A percentile compares a stretch with the other conserved stretches of the same genome.
Conservation (phyloP, 306 rosid species). For the Casuarina cunninghamiana region DNA sequence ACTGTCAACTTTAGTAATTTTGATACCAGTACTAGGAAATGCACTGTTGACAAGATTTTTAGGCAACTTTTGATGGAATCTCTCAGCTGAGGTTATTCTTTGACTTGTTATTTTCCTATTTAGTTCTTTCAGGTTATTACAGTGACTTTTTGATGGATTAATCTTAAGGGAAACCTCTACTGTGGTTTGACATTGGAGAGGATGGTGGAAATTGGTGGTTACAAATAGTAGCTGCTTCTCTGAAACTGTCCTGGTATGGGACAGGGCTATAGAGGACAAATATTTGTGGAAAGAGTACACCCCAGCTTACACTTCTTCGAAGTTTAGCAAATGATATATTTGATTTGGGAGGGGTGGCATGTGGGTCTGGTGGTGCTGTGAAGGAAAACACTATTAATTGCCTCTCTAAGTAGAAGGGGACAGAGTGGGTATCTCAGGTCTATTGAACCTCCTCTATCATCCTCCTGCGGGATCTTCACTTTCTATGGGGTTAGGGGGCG, state of each 20-base stretch:
- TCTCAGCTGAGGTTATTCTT: neutral
- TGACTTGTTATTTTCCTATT: slow-evolving; percentile 12
- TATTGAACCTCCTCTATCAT: no score
- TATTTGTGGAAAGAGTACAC: neutral
- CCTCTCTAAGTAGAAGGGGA: no score
- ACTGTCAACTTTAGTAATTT: neutral
- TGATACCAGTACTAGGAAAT: neutral
- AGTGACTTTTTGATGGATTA: neutral
- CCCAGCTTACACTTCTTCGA: neutral
- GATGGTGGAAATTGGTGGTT: slow-evolving; percentile 1
- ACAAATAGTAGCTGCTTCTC: neutral
- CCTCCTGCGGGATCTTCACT: no score
- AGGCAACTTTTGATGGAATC: neutral
- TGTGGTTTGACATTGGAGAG: slow-evolving; percentile 6
- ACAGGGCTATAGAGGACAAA: neutral
- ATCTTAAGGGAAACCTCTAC: slow-evolving; percentile 6
- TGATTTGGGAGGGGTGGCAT: no score
- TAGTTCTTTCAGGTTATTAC: neutral
- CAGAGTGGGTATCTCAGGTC: no score
- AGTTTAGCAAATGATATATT: no score
- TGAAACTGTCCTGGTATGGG: neutral
- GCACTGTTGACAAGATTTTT: neutral
- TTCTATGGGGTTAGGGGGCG: no score
- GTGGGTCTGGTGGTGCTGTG: no score
- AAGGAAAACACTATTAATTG: no score